Evolutionary conservation across 1,284 basidiomycete species (phyloP).

Genomic region (Moesziomyces sp.): DNA sequence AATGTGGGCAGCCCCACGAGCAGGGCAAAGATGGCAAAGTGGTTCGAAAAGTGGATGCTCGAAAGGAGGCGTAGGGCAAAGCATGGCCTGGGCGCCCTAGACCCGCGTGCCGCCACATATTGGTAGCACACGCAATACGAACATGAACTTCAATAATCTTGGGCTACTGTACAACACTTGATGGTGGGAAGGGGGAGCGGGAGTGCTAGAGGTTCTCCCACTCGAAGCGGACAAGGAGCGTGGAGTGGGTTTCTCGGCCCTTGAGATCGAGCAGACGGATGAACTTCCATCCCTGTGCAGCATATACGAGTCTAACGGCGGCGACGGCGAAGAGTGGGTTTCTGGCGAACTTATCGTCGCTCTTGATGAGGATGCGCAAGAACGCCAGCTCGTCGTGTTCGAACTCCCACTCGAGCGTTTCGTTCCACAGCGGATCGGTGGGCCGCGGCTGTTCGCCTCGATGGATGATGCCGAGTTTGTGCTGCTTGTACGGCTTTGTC

Average conservation of each 20-base stretch:
- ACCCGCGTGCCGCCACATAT: slow-evolving; percentile 38
- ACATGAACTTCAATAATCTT: background rate
- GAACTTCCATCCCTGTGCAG: slow-evolving; percentile 69
- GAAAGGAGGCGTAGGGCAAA: slow-evolving; percentile 48
- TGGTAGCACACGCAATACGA: slow-evolving; percentile 24
- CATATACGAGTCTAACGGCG: slow-evolving; percentile 38
- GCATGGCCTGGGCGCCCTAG: slow-evolving; percentile 26
- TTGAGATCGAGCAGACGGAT: slow-evolving; percentile 72
- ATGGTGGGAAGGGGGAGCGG: background rate
- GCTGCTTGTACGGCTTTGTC: slow-evolving; percentile 53
- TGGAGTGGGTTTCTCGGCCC: slow-evolving; percentile 71
- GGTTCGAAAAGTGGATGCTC: slow-evolving; percentile 60
- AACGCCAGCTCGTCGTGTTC: slow-evolving; percentile 56
- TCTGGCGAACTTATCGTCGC: slow-evolving; percentile 55
- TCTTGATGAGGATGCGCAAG: slow-evolving; percentile 58
- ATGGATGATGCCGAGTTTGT: slow-evolving; percentile 51
- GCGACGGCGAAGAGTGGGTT: slow-evolving; percentile 60
- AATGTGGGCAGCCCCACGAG: slow-evolving; percentile 84
- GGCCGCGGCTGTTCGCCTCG: slow-evolving; percentile 51
- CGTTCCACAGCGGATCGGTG: slow-evolving; percentile 56
- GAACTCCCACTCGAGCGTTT: slow-evolving; percentile 55
- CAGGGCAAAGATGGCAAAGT: slow-evolving; percentile 60
- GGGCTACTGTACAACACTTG: background rate
- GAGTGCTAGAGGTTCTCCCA: slow-evolving; percentile 19
- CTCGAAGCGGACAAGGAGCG: slow-evolving; percentile 48